phyloP scores from a whole-genome alignment of 352 stramenopile genomes.

The Pythium folliculosum region DNA sequence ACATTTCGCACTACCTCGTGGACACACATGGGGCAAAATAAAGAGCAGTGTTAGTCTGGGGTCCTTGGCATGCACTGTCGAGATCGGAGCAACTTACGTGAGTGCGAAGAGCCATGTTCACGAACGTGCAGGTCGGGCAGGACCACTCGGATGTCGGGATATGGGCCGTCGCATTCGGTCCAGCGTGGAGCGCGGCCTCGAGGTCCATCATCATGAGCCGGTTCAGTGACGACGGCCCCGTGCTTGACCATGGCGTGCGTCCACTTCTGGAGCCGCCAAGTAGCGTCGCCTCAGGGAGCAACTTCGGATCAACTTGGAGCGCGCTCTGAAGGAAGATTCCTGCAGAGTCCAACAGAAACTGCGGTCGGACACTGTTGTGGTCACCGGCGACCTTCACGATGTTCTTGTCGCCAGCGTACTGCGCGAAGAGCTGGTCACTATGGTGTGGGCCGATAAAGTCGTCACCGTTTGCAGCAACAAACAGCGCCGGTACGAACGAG shows the following conservation, averaged over 20 bases:
- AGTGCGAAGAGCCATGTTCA: slow-evolving; percentile 56
- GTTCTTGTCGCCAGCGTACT: slow-evolving; percentile 98
- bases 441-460: slow-evolving; percentile 94
- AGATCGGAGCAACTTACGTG: slow-evolving; percentile 51
- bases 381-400: slow-evolving; percentile 97
- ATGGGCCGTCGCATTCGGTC: slow-evolving; percentile 36
- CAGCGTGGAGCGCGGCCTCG: slow-evolving; percentile 48
- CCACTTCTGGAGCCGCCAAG: slow-evolving; percentile 28
- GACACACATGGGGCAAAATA: no score
- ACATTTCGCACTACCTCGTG: slow-evolving; percentile 32
- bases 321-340: slow-evolving; percentile 96
- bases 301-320: slow-evolving; percentile 72
- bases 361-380: slow-evolving; percentile 95
- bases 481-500: slow-evolving; percentile 97
- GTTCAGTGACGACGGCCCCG: slow-evolving; percentile 39
- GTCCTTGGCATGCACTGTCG: not conserved
- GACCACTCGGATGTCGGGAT: slow-evolving; percentile 55
- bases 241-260: slow-evolving; percentile 43
- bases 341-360: slow-evolving; percentile 95
- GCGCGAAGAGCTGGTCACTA: slow-evolving; percentile 73
- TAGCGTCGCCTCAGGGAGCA: slow-evolving; percentile 36
- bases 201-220: slow-evolving; percentile 61
- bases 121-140: slow-evolving; percentile 64
- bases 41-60: not conserved
- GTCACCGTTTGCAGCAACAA: slow-evolving; percentile 94